phyloP scores from a whole-genome alignment of 148 eudicot species.

The Chenopodium album region DNA sequence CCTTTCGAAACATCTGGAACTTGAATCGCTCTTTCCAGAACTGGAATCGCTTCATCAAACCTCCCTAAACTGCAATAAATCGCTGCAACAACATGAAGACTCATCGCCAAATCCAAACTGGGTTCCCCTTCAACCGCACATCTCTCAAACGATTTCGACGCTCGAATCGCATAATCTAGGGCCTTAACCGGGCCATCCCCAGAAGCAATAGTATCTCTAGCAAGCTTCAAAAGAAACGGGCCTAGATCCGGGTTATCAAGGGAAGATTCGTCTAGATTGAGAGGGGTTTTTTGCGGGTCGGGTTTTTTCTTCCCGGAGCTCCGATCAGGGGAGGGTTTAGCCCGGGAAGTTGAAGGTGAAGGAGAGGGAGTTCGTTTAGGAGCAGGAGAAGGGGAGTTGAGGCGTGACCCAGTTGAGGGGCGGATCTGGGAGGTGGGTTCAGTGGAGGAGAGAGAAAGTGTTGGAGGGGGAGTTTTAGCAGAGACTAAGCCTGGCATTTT shows the following conservation, averaged over 20 bases:
- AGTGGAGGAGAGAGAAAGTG: conserved; percentile 50
- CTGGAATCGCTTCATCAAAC: conserved; percentile 85
- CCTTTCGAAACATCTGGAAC: conserved; percentile 68
- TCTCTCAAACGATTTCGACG: conserved; percentile 76
- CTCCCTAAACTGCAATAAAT: conserved; percentile 84
- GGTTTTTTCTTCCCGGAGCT: conserved; percentile 64
- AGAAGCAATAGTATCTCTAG: conserved; percentile 79
- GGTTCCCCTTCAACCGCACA: conserved; percentile 72
- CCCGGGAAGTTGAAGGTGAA: conserved; percentile 80
- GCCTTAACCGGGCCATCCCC: conserved; percentile 90
- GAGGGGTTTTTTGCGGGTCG: conserved; percentile 4
- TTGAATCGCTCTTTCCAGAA: conserved; percentile 68
- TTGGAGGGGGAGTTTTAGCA: conserved; percentile 72
- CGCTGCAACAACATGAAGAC: conserved; percentile 86
- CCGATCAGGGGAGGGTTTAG: conserved; percentile 84
- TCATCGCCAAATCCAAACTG: conserved; percentile 82
- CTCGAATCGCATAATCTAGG: conserved; percentile 73
- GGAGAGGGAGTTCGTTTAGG: conserved; percentile 67
- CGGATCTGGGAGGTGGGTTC: conserved; percentile 44
- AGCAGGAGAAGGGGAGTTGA: conserved; percentile 41
- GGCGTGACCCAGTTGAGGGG: conserved; percentile 30
- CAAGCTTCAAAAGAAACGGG: conserved; percentile 78
- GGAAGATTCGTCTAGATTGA: conserved; percentile 58
- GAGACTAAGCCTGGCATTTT: conserved; percentile 87
- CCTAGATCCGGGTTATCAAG: conserved; percentile 98